phyloP scores from a whole-genome alignment of 805 yeast genomes.

The Yarrowia sp. region DNA sequence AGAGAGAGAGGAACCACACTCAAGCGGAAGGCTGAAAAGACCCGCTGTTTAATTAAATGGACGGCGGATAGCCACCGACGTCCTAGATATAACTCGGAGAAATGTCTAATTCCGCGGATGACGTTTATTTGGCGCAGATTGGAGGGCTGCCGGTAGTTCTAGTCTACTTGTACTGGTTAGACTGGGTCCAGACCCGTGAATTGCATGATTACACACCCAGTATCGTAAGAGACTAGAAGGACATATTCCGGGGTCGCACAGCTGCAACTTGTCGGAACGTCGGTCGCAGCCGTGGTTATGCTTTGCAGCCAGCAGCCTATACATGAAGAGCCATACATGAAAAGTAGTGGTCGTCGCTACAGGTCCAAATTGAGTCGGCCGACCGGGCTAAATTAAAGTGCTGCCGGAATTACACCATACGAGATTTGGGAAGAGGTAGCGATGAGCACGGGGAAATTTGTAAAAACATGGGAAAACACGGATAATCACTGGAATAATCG shows the following conservation, averaged over 20 bases:
- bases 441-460: neutral
- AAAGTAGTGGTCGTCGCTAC: neutral
- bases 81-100: too few relatives aligned
- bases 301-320: slow-evolving; percentile 5
- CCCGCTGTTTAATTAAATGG: too few relatives aligned
- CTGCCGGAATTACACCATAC: slow-evolving; percentile 26
- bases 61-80: too few relatives aligned
- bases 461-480: neutral
- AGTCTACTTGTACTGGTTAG: neutral
- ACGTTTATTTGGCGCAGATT: too few relatives aligned
- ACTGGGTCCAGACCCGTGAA: neutral
- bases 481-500: neutral
- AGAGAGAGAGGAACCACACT: neutral
- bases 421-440: neutral
- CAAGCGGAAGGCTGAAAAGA: neutral
- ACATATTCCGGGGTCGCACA: neutral
- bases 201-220: too few relatives aligned
- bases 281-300: neutral
- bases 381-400: slow-evolving; percentile 28
- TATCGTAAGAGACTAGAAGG: too few relatives aligned
- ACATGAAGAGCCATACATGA: neutral
- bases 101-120: too few relatives aligned
- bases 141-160: neutral
- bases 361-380: slow-evolving; percentile 19
- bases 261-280: neutral